Base-by-base conservation (phyloP, 2,329 filamentous ascomycete species). In the Aphanocladium album region DNA sequence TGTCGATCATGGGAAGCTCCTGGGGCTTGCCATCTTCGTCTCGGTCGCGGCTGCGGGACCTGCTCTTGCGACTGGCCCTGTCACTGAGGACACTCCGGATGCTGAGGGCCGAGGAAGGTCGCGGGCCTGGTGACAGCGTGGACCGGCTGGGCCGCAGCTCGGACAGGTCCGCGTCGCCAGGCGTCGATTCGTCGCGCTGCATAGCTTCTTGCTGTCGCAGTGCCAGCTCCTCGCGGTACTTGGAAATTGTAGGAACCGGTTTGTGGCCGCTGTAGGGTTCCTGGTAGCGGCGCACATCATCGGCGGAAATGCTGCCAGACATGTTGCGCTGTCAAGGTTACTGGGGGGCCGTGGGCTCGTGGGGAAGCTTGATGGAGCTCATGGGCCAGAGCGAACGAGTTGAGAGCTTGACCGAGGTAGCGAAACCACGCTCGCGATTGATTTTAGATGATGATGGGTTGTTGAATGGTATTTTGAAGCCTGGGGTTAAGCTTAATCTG, bases 181-280 rank as follows among this genome's bases (percentile, higher is more conserved):
- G 60, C 27, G 61, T 35, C 21, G 64, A 67, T n/a, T 69, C 61
- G 30, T 73, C 67, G 16, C 69, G 70, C 2, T 73, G 67, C 37
- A 76, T 64, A 8, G 74, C 68, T 52, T 77, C 71, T 55, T 74
- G 70, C 56, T 76, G 74, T n/a, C 80, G 71, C 49, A 78, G 76
- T 35, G 70, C 76, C 47, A 74, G 74, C 54, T 80, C 78, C 62
- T 82, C 74, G 25, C 75, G 71, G 61, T 82, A 83, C 51, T 73
- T 76, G 46, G 79, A 76, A 49, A 83, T 72, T 30, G 80, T 83
- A 8, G 80, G 80, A 33, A 80, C 74, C 3, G 77, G 78, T 62
- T 77, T 72, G 12, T 69, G 71, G 39, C 73, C 74, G 55, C 72
- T 77, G 64, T 80, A 79, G 2, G 77, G 77, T 47, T 71, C 69